Percentiles rank a stretch among this genome's conserved stretches.
These are phyloP conservation scores for Cucurbita argyrosperma DNA, from an alignment of 306 rosid species.

Conservation along the genomic window DNA sequence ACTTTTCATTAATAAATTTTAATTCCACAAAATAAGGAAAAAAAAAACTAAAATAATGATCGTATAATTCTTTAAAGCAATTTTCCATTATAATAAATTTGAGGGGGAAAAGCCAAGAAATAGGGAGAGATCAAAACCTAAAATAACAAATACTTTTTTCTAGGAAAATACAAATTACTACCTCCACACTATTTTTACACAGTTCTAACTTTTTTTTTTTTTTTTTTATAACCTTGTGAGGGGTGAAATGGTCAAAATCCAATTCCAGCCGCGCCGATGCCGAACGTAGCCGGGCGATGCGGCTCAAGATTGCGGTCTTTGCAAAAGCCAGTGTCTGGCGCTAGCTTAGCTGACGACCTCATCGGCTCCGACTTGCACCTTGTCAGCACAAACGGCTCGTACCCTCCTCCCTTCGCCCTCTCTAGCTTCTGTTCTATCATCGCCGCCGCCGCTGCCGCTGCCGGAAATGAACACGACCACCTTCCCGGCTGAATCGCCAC, in stretches of 20 bases:
- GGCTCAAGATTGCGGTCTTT: slow-evolving; percentile 63
- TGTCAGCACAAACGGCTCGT: slow-evolving; percentile 75
- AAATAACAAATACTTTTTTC: not conserved
- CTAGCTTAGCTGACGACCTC: slow-evolving; percentile 51
- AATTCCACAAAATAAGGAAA: too few relatives aligned
- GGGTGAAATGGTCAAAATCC: slow-evolving; percentile 36
- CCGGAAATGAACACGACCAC: slow-evolving; percentile 64
- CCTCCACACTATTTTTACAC: not conserved
- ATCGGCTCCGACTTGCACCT: slow-evolving; percentile 96
- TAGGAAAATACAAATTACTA: not conserved
- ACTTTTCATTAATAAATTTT: not conserved
- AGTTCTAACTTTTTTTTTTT: not conserved
- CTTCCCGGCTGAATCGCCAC: slow-evolving; percentile 55
- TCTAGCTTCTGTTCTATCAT: slow-evolving; percentile 64
- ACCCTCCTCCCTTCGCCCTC: slow-evolving; percentile 39
- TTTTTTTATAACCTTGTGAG: not conserved
- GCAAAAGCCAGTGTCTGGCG: slow-evolving; percentile 76
- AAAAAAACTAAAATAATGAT: too few relatives aligned
- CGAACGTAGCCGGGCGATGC: slow-evolving; percentile 48
- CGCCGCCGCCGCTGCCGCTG: slow-evolving; percentile 28
- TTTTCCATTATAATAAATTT: not conserved
- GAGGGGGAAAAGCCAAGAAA: not conserved
- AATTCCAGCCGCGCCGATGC: slow-evolving; percentile 72
- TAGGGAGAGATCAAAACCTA: not conserved
- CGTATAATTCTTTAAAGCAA: not conserved